phyloP scores from a whole-genome alignment of 2,329 filamentous ascomycete genomes.

The Aspergillus sp. region DNA sequence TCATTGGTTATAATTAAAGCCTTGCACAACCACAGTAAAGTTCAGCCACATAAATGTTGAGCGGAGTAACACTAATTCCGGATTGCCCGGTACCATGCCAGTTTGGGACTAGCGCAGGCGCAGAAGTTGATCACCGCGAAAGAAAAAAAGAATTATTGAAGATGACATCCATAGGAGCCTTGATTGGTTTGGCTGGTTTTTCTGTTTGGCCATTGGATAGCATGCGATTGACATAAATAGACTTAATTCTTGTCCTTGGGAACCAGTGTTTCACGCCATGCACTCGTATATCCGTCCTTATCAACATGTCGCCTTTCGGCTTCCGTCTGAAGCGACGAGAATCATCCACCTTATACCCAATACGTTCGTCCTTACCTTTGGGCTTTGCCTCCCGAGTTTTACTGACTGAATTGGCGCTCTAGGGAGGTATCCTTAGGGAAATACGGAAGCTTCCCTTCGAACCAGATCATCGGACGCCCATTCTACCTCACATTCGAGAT shows the following conservation, averaged over 20 bases:
- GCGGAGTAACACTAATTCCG: not conserved
- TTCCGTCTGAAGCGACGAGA: slow-evolving; percentile 52
- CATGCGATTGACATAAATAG: not conserved
- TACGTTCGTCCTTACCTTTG: slow-evolving; percentile 48
- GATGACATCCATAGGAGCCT: not conserved
- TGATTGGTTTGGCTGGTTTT: not conserved
- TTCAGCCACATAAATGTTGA: not conserved
- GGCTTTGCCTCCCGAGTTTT: not conserved
- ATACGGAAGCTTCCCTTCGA: slow-evolving; percentile 84
- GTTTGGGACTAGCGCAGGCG: not conserved
- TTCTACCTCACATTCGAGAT: slow-evolving; percentile 90
- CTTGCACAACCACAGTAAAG: not conserved
- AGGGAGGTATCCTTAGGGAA: slow-evolving; percentile 86
- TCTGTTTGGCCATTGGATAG: not conserved
- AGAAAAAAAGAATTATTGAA: slow-evolving; percentile 1
- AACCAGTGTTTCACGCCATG: slow-evolving; percentile 18
- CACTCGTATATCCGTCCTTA: slow-evolving; percentile 33
- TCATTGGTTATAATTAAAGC: not conserved
- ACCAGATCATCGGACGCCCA: slow-evolving; percentile 83
- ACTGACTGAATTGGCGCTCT: slow-evolving; percentile 2
- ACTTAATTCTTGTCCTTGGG: not conserved
- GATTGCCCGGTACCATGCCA: not conserved
- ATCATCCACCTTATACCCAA: slow-evolving; percentile 55
- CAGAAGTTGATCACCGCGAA: not conserved
- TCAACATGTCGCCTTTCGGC: slow-evolving; percentile 29